Evolutionary conservation across 805 yeast species (phyloP).

Genomic region (Ogataea saltuana): DNA sequence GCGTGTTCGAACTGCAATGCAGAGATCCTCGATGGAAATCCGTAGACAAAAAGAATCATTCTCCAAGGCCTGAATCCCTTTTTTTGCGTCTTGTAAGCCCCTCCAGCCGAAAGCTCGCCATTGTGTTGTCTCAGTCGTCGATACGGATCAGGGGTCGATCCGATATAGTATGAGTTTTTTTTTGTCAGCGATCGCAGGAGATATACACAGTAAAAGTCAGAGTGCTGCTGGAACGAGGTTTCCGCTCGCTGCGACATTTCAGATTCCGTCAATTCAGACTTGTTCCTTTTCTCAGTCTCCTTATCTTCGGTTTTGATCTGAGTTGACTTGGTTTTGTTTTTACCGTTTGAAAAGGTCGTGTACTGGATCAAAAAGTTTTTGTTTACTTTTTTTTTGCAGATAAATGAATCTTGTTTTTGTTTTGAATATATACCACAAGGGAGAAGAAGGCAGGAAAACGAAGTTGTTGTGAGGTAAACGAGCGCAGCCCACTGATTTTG

Average conservation of each 20-base stretch:
- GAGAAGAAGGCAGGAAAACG: background rate
- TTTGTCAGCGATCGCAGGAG: constrained; percentile 60
- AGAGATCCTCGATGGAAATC: constrained; percentile 66
- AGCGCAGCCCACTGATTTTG: too few relatives aligned
- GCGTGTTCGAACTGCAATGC: constrained; percentile 87
- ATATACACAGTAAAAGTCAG: constrained; percentile 66
- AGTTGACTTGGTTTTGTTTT: background rate
- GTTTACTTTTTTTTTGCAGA: constrained; percentile 4
- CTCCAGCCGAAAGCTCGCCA: constrained; percentile 62
- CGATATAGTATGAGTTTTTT: constrained; percentile 66
- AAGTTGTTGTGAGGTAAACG: background rate
- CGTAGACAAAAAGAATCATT: constrained; percentile 61
- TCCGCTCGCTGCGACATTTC: constrained; percentile 2
- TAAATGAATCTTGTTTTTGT: constrained; percentile 2
- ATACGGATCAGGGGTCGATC: constrained; percentile 78
- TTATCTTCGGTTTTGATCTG: background rate
- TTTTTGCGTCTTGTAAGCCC: constrained; percentile 67
- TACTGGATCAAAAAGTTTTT: background rate
- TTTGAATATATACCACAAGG: background rate
- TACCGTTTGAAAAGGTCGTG: constrained; percentile 2
- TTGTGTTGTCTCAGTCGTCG: constrained; percentile 75
- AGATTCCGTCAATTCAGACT: too few relatives aligned
- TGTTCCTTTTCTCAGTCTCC: background rate
- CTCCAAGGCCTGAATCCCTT: constrained; percentile 72
- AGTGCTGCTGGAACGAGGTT: constrained; percentile 1